These are phyloP conservation scores for Hyaloperonospora arabidopsidis DNA, from an alignment of 352 stramenopile genomes.

Conservation along the genomic window DNA sequence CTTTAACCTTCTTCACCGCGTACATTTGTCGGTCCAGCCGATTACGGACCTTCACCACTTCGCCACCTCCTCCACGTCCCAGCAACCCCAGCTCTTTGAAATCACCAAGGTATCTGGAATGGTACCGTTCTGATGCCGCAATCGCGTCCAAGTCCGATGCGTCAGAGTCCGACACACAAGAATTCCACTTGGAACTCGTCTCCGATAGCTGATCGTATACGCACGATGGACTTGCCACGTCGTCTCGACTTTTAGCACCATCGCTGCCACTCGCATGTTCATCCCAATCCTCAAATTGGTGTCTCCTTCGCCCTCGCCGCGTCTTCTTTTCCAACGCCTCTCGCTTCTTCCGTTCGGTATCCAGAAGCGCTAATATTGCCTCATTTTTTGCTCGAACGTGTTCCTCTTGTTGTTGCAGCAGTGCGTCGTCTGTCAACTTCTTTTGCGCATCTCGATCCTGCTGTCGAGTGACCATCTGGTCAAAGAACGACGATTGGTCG, in stretches of 20 bases:
- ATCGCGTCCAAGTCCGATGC: constrained; percentile 34
- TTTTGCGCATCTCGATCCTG: constrained; percentile 54
- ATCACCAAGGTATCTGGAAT: constrained; percentile 75
- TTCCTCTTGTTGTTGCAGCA: constrained; percentile 50
- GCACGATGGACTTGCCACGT: constrained; percentile 28
- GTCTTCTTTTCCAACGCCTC: constrained; percentile 53
- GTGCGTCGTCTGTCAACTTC: constrained; percentile 50
- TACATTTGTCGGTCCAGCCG: constrained; percentile 78
- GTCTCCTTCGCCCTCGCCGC: constrained; percentile 30
- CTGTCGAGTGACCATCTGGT: constrained; percentile 82
- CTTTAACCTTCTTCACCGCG: constrained; percentile 82
- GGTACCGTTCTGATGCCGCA: constrained; percentile 37
- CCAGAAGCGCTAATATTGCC: constrained; percentile 72
- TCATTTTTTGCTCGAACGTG: constrained; percentile 58
- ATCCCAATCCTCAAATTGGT: constrained; percentile 54
- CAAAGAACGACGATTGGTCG: constrained; percentile 81
- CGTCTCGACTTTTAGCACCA: constrained; percentile 29
- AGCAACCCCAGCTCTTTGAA: constrained; percentile 84
- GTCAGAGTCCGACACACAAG: constrained; percentile 35
- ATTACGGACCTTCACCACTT: constrained; percentile 82
- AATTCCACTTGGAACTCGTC: constrained; percentile 18
- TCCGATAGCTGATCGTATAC: constrained; percentile 33
- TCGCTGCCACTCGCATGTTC: constrained; percentile 29
- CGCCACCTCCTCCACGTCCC: constrained; percentile 68
- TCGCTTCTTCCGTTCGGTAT: constrained; percentile 63